Percentiles rank a stretch among this genome's conserved stretches.
Conservation (phyloP, 805 yeast species). For the Kuraishia borneana region DNA sequence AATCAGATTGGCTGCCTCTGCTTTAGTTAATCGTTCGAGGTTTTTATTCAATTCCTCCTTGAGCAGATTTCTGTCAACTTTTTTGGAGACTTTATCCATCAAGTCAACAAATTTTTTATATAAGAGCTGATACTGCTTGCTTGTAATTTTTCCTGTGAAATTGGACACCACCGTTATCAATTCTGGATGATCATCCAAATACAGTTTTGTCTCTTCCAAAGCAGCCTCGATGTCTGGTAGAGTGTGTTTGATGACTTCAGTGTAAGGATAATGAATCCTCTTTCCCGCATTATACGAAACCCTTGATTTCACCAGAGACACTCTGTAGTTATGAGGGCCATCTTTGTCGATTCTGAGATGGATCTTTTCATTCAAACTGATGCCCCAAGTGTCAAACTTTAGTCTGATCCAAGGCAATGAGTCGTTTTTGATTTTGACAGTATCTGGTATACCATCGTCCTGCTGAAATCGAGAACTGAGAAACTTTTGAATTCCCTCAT, state of each 20-base stretch:
- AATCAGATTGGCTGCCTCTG: conserved; percentile 17
- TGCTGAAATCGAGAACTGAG: background rate
- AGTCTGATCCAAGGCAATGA: conserved; percentile 9
- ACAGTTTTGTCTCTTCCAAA: conserved; percentile 8
- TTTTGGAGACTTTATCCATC: conserved; percentile 8
- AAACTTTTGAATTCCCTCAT: background rate
- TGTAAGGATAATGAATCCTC: background rate
- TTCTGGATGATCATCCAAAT: conserved; percentile 5
- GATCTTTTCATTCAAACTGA: conserved; percentile 6
- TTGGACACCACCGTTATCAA: conserved; percentile 3
- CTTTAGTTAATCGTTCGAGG: conserved; percentile 10
- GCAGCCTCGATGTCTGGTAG: conserved; percentile 8
- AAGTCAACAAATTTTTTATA: conserved; percentile 6
- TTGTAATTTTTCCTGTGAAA: conserved; percentile 9
- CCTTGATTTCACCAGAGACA: background rate
- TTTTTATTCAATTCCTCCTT: conserved; percentile 6
- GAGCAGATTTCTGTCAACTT: conserved; percentile 12
- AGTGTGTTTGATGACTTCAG: background rate
- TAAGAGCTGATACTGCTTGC: conserved; percentile 12
- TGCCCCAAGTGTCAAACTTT: conserved; percentile 11
- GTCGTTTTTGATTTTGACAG: conserved; percentile 5
- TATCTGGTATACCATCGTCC: conserved; percentile 1
- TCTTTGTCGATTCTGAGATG: conserved; percentile 11
- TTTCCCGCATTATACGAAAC: background rate
- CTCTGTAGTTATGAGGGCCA: background rate